Evolutionary conservation across 495 filamentous ascomycete genomes (phyloP), one percentile per base, ranked within the genome.

Genomic region (Neurospora discreta): DNA sequence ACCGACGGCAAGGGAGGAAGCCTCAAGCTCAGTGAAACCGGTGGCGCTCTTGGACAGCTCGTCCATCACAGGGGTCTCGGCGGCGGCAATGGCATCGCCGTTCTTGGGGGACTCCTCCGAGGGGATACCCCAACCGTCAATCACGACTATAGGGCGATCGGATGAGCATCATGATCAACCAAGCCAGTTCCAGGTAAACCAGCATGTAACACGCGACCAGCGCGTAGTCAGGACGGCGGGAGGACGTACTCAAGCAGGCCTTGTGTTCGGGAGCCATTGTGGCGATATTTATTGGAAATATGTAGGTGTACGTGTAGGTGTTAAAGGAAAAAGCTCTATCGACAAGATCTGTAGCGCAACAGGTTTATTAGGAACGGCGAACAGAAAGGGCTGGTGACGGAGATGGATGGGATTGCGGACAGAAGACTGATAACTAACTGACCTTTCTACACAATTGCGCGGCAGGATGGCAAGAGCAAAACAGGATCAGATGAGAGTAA

Each of bases 111-210:
- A 93, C 52, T 90, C 83, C 73, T 90, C 90, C 78, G 88, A 87
- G 75, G 94, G 87, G 74, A 98, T 90, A 80, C 95, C 95, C 95
- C 95, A 99, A 74, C 95, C 95, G 84, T 99, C 96, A 85, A 98
- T 98, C 81, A 97, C 94, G 86, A 98, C 93, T 84, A 77, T 80
- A 78, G 39, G 52, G 33, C 3, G 78, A 80, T 23, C 81, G 82
- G 75, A 83, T 80, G 73, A 86, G 72, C 78, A 84, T 78, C 69
- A 84, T 75, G 68, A 84, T 87, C 83, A 87, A 84, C 85, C 84
- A 87, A 70, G 79, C 80, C 23, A 86, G 72, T 78, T 87, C 85
- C 68, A 87, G 80, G 74, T 87, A 86, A 26, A 86, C 74, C 36
- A 87, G 79, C 69, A 82, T 73, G 71, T 82, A 84, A 73, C 82